phyloP scores from a whole-genome alignment of 176 grass and related monocot species.

The Poa pratensis region DNA sequence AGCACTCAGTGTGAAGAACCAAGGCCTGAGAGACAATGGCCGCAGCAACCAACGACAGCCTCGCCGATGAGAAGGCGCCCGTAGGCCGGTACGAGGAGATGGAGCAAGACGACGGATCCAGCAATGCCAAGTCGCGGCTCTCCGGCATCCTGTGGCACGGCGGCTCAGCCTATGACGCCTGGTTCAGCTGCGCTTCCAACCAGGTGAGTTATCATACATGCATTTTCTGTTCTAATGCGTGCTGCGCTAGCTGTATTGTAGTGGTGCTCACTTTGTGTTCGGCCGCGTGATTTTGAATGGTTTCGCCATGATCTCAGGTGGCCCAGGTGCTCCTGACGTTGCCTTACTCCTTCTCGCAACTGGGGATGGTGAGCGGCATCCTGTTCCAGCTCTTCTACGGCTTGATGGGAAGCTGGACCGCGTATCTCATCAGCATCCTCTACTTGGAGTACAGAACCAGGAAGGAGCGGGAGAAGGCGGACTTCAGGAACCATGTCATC shows the following conservation, averaged over 20 bases:
- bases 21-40: slow-evolving; percentile 45
- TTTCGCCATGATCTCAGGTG: slow-evolving; percentile 52
- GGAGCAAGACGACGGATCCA: slow-evolving; percentile 66
- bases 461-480: slow-evolving; percentile 95
- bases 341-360: slow-evolving; percentile 98
- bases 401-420: slow-evolving; percentile 95
- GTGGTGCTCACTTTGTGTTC: not conserved
- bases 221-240: not conserved
- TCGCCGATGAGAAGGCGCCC: slow-evolving; percentile 78
- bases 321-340: slow-evolving; percentile 96
- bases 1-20: not conserved
- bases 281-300: not conserved
- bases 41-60: slow-evolving; percentile 48
- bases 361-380: slow-evolving; percentile 95
- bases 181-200: slow-evolving; percentile 99
- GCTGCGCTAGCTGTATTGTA: not conserved
- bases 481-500: slow-evolving; percentile 98
- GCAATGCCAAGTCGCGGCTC: slow-evolving; percentile 68
- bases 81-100: slow-evolving; percentile 88
- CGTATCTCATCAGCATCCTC: slow-evolving; percentile 97
- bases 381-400: slow-evolving; percentile 97
- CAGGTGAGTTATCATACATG: slow-evolving; percentile 50
- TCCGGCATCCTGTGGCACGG: slow-evolving; percentile 96
- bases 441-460: slow-evolving; percentile 94
- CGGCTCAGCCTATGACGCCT: slow-evolving; percentile 95